These are phyloP conservation scores for Mycena olivaceomarginata DNA, from an alignment of 768 basidiomycete species.

Conservation along the genomic window DNA sequence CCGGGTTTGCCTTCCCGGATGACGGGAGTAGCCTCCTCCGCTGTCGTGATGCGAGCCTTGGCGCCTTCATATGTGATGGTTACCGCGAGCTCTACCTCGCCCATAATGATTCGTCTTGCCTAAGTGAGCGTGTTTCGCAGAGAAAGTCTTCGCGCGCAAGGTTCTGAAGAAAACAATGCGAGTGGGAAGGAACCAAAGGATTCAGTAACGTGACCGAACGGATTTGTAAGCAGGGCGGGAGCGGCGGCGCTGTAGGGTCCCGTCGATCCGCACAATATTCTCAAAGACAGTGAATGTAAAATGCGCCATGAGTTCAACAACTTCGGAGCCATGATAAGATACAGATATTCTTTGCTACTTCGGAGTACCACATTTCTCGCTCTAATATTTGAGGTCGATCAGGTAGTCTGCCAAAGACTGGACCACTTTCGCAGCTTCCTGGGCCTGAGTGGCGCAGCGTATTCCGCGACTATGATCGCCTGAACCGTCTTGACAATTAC, in stretches of 20 bases:
- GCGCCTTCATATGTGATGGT: slow-evolving; percentile 44
- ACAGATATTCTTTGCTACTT: slow-evolving; percentile 41
- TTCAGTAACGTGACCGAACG: background rate
- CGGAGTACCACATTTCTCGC: slow-evolving; percentile 1
- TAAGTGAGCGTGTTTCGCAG: background rate
- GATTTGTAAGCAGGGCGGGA: background rate
- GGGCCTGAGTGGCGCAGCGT: slow-evolving; percentile 75
- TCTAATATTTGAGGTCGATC: slow-evolving; percentile 73
- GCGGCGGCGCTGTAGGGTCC: too few species aligned
- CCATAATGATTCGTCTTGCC: slow-evolving; percentile 20
- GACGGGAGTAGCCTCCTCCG: slow-evolving; percentile 48
- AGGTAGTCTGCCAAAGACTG: slow-evolving; percentile 89
- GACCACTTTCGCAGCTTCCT: slow-evolving; percentile 80
- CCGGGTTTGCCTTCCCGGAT: slow-evolving; percentile 47
- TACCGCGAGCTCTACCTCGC: slow-evolving; percentile 47
- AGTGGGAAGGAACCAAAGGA: background rate
- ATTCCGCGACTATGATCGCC: slow-evolving; percentile 90
- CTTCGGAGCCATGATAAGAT: slow-evolving; percentile 33
- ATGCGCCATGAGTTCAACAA: slow-evolving; percentile 20
- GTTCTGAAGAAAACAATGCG: too few species aligned
- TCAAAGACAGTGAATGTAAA: background rate
- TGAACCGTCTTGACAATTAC: slow-evolving; percentile 88
- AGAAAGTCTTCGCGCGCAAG: too few species aligned
- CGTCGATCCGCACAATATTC: too few species aligned
- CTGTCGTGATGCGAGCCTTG: slow-evolving; percentile 37